Base-by-base conservation (phyloP, 108 stramenopile genomes). In the Craspedostauros australis region DNA sequence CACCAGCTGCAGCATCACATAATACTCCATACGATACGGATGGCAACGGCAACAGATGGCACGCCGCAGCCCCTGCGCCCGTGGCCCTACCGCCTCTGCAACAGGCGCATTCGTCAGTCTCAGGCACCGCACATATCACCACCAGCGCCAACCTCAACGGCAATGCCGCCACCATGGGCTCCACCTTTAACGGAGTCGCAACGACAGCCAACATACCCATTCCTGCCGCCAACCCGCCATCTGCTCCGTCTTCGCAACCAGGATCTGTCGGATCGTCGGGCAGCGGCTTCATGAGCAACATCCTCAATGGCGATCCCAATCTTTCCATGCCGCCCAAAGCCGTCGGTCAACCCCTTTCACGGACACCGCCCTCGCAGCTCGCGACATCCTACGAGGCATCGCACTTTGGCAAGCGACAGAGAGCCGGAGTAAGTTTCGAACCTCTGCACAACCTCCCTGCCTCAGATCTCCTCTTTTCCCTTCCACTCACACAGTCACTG, bases 401-500 rank as follows among this genome's bases (percentile, higher is more conserved):
- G 14, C 88, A 86, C 60, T 90, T 90, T 55, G 82, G 77, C 8
- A 90, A 90, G 60, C 74, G 88, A 57, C 66, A 77, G 39, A 65
- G 88, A 47, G 43, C 84, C 11, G 88, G 88, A 67, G 84, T 86
- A 68, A 77, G 84, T 68, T 19, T n/a, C 24, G 8, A 26, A 24
- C 15, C 24, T 25, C 8, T 40, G 4, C 11, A 22, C 18, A 2
- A 18, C 24, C 29, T 42, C 26, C 15, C 19, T 43, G 2, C 24
- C 28, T 23, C 22, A 34, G 25, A 23, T 16, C 8, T 57, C 15
- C 2, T 46, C 37, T 49, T 30, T 9, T 14, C 12, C 21, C 11
- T 29, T 50, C 32, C 23, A 36, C 6, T 22, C 47, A 20, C 4
- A 20, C 40, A n/a, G n/a, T n/a, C n/a, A n/a, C n/a, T n/a, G n/a